phyloP scores from a whole-genome alignment of 2,329 filamentous ascomycete species.

The Fusarium tricinctum region DNA sequence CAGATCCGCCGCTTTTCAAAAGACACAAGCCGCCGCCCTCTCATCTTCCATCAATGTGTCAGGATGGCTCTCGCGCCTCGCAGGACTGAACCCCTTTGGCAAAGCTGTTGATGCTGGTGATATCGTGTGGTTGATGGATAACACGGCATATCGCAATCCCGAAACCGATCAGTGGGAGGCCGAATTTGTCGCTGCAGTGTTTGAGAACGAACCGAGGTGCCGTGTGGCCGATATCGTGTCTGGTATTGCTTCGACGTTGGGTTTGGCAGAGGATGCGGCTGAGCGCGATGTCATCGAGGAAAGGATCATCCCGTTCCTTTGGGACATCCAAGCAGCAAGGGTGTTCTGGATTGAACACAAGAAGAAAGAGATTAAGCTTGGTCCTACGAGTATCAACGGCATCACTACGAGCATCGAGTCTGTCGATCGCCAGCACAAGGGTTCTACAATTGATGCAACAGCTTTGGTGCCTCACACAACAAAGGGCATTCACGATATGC shows the following conservation, averaged over 20 bases:
- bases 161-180: slow-evolving; percentile 75
- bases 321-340: slow-evolving; percentile 79
- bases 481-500: slow-evolving; percentile 71
- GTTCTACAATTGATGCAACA: slow-evolving; percentile 60
- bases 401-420: slow-evolving; percentile 75
- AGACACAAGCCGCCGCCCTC: slow-evolving; percentile 54
- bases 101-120: slow-evolving; percentile 74
- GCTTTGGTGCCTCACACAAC: slow-evolving; percentile 66
- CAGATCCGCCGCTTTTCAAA: slow-evolving; percentile 50
- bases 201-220: slow-evolving; percentile 78
- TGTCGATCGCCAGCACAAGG: slow-evolving; percentile 63
- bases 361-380: slow-evolving; percentile 66
- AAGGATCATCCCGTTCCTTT: slow-evolving; percentile 82
- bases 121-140: slow-evolving; percentile 90
- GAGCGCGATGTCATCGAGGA: slow-evolving; percentile 72
- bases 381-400: slow-evolving; percentile 79
- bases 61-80: slow-evolving; percentile 62
- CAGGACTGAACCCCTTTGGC: slow-evolving; percentile 69
- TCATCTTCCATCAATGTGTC: slow-evolving; percentile 41
- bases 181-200: slow-evolving; percentile 87
- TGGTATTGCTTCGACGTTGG: slow-evolving; percentile 77
- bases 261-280: slow-evolving; percentile 72
- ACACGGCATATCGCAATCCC: slow-evolving; percentile 78
- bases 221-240: slow-evolving; percentile 77
- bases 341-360: slow-evolving; percentile 75